These are phyloP conservation scores for Allantophomopsis cytisporea DNA, from an alignment of 2,329 filamentous ascomycete species.

Conservation along the genomic window DNA sequence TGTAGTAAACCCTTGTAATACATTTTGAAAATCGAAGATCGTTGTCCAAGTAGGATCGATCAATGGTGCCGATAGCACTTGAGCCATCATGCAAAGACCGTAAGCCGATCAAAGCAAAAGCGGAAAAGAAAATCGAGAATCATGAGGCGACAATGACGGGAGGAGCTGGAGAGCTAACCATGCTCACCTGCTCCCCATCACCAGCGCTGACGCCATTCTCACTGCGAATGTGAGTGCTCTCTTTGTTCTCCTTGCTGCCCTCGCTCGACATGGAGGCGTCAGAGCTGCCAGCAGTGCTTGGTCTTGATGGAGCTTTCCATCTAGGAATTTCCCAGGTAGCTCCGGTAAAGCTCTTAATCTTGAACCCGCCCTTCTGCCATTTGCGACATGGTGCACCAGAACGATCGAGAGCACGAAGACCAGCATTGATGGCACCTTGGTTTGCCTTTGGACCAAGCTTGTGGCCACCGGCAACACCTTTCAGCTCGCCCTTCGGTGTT, in stretches of 20 bases:
- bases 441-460: slow-evolving; percentile 95
- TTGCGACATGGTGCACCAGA: slow-evolving; percentile 84
- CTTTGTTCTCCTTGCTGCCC: slow-evolving; percentile 52
- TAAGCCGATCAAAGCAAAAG: too few species aligned
- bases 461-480: slow-evolving; percentile 37
- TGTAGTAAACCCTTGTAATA: too few species aligned
- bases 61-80: too few species aligned
- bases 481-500: slow-evolving; percentile 22
- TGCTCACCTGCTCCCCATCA: slow-evolving; percentile 45
- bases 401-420: slow-evolving; percentile 84
- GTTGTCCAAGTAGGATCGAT: too few species aligned
- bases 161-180: slow-evolving; percentile 36
- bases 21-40: too few species aligned
- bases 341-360: slow-evolving; percentile 86
- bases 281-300: slow-evolving; percentile 26
- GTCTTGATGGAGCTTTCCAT: slow-evolving; percentile 64
- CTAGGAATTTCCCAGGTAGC: slow-evolving; percentile 68
- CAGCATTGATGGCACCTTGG: slow-evolving; percentile 93
- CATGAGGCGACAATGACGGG: slow-evolving; percentile 16
- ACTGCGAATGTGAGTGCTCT: slow-evolving; percentile 40
- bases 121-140: too few species aligned
- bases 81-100: too few species aligned
- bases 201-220: slow-evolving; percentile 45
- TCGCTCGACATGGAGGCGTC: slow-evolving; percentile 30
- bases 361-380: slow-evolving; percentile 75